Evolutionary conservation across 2,329 filamentous ascomycete species (phyloP), one percentile per base, ranked within the genome.

Genomic region (Aspergillus fumigatus): DNA sequence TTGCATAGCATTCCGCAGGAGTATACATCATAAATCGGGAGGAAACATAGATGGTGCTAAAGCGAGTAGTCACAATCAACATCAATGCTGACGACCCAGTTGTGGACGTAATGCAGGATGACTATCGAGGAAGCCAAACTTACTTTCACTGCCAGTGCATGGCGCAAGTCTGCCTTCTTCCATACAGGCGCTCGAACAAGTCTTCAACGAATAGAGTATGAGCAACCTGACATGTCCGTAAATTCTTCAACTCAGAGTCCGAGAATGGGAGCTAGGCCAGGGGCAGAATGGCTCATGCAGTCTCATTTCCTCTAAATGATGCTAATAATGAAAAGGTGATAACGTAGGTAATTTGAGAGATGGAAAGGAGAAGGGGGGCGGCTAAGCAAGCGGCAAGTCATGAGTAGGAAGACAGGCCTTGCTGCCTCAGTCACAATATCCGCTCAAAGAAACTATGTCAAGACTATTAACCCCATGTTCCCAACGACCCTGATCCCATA

Each of bases 101-200:
- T 47, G 43, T 47, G 43, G 40, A 23, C 23, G 14, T 25, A 23
- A 47, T 47, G 19, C 43, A 47, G 43, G 43, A 47, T 26, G 19
- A 26, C 19, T 47, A 23, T 23, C 41, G 9, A 10, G 21, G 43
- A 23, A 26, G 11, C 43, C 21, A 23, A 47, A 47, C 43, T 47
- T 47, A 47, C 43, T 54, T 57, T 25, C 48, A 52, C 48, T 59
- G 55, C 55, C 50, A 51, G 54, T 56, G 59, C 57, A 59, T 56
- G 57, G 54, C 56, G 58, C 43, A 40, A 53, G 52, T 55, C 55
- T 56, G 45, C 55, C 55, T 57, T 56, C 55, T 51, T 50, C 25
- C 49, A 38, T 48, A 38, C 32, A 38, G 14, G 32, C 32, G 5
- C 32, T 38, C 32, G 32, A 14, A 38, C 14, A 14, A 38, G 32